phyloP scores from a whole-genome alignment of 2,329 filamentous ascomycete genomes.

The Periconia sp. region DNA sequence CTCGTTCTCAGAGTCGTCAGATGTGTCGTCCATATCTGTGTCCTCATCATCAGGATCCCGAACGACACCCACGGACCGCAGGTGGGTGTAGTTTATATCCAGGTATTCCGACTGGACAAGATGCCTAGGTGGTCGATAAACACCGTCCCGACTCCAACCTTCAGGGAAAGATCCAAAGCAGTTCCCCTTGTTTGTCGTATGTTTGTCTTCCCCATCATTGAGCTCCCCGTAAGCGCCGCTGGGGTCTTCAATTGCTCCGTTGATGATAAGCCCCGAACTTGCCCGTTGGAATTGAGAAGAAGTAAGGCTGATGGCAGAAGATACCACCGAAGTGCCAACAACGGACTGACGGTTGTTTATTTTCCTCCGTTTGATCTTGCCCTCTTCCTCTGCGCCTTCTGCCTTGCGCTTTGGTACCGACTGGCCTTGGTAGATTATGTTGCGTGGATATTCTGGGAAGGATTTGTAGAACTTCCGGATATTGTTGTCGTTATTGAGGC shows the following conservation, averaged over 20 bases:
- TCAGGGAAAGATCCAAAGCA: background rate
- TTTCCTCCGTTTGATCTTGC: background rate
- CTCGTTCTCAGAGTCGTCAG: background rate
- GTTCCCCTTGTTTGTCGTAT: background rate
- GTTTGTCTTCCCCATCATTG: background rate
- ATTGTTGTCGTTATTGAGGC: background rate
- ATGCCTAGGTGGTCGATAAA: background rate
- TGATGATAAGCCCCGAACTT: background rate
- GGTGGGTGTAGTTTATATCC: background rate
- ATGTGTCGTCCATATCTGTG: too few relatives aligned
- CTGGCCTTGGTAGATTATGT: background rate
- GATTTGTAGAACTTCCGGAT: slow-evolving; percentile 4
- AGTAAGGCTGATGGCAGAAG: too few relatives aligned
- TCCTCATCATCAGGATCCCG: too few relatives aligned
- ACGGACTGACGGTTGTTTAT: too few relatives aligned
- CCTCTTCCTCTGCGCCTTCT: background rate
- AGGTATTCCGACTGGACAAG: background rate
- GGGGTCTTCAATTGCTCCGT: background rate
- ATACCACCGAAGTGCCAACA: too few relatives aligned
- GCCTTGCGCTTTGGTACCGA: background rate
- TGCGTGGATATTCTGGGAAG: background rate
- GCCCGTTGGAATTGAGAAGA: too few relatives aligned
- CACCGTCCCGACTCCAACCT: background rate
- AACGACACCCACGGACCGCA: background rate
- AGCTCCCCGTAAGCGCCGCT: background rate